Evolutionary conservation across 805 yeast genomes (phyloP).

Genomic region (Ogataea pignaliae): DNA sequence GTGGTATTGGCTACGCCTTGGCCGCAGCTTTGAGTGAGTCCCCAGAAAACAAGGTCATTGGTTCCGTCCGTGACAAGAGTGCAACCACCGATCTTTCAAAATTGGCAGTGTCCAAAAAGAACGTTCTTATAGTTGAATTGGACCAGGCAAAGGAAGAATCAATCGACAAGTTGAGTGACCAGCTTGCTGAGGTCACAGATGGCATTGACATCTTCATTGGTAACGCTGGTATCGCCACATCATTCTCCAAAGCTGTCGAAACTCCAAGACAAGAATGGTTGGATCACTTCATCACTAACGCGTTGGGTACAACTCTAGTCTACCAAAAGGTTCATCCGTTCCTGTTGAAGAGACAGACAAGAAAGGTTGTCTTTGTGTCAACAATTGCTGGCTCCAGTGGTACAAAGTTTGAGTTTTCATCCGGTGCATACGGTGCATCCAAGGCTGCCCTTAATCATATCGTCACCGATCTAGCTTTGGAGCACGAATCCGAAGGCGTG

Average conservation of each 20-base stretch:
- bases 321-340: conserved; percentile 2
- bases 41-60: background rate
- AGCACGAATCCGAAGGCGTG: conserved; percentile 23
- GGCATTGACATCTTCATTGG: conserved; percentile 5
- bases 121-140: conserved; percentile 4
- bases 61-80: background rate
- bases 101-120: background rate
- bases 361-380: conserved; percentile 3
- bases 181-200: conserved; percentile 1
- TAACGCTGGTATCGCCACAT: conserved; percentile 4
- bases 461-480: conserved; percentile 24
- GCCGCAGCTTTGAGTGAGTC: background rate
- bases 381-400: background rate
- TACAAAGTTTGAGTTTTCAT: background rate
- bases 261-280: background rate
- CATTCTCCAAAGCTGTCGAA: background rate
- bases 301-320: conserved; percentile 3
- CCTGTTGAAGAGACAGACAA: background rate
- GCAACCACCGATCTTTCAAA: background rate
- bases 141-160: conserved; percentile 5
- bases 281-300: conserved; percentile 1
- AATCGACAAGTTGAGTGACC: conserved; percentile 1
- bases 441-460: conserved; percentile 36
- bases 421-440: conserved; percentile 1
- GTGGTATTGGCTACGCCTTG: background rate